Evolutionary conservation across 1,284 basidiomycete genomes (phyloP), one percentile per base, ranked within the genome.

Genomic region (Trichosporon coremiiforme): DNA sequence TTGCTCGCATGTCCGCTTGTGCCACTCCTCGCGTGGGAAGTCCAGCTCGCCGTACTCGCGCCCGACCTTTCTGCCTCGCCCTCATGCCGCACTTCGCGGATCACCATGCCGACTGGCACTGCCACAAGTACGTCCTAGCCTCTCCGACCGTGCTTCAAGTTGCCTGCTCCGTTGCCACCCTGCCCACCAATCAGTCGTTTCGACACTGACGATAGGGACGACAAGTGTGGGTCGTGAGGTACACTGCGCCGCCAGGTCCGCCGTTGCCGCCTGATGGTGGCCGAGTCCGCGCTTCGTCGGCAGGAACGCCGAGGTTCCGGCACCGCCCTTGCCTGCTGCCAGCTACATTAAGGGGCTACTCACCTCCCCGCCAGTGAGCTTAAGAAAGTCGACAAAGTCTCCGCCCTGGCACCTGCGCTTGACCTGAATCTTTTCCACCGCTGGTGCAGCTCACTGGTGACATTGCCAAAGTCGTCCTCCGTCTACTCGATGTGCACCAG

Each of bases 181-280:
- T 88, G 82, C 1, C 87, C 85, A 0, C 88, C 95, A 33, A 87
- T 87, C 25, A 93, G 84, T 25, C 90, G 89, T 70, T 88, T 89
- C 0, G 89, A 84, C 0, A 97, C 86, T 0, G 89, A 87, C 7
- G 90, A 87, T 31, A 98, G 89, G 0, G 90, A 91, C 0, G 91
- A 92, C 13, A 97, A 84, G 41, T 88, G 86, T 0, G 89, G 85
- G 94, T 91, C 62, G 89, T 83, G 73, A 98, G 87, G 80, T 93
- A 94, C 36, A 98, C 89, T 73, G 91, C 89, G 1, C 92, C 94
- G 31, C 95, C 95, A 62, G 87, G 87, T 0, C 94, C 95, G 20
- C 95, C 95, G 73, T 91, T 91, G 0, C 94, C 95, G 1, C 95
- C 95, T 10, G 92, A 93, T 0, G 94, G 92, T 0, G 93, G 92